Evolutionary conservation across 805 yeast genomes (phyloP).

Genomic region (Zygotorulaspora sp.): DNA sequence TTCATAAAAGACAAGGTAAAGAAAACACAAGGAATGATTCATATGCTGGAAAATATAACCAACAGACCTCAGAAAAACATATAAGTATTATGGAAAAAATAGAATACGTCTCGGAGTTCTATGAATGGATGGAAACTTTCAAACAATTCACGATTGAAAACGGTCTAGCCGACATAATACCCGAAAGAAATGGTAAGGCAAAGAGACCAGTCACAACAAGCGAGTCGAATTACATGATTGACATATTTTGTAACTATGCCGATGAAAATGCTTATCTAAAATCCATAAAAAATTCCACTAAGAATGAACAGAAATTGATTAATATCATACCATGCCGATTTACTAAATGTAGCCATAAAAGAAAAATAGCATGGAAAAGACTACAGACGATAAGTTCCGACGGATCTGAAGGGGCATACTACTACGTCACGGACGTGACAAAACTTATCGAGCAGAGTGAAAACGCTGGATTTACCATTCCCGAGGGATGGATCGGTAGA

Average conservation of each 20-base stretch:
- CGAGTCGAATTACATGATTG: background rate
- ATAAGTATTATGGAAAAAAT: background rate
- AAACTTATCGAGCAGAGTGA: background rate
- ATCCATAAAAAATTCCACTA: background rate
- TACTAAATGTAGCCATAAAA: background rate
- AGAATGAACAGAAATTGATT: background rate
- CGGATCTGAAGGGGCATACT: background rate
- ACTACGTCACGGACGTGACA: background rate
- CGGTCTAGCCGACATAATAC: background rate
- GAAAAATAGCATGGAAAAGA: background rate
- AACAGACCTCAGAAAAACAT: background rate
- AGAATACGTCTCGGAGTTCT: background rate
- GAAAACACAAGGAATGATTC: background rate
- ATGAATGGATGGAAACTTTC: background rate
- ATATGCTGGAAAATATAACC: background rate
- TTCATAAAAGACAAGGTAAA: background rate
- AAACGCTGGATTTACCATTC: background rate
- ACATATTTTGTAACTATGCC: background rate
- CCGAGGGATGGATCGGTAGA: background rate
- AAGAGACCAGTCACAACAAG: background rate
- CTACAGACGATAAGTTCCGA: background rate
- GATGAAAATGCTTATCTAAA: background rate
- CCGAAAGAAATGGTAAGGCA: background rate
- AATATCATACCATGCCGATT: background rate
- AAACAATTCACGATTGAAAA: background rate